Conservation (phyloP, 1,284 basidiomycete species). For the Cryptococcus sp. region DNA sequence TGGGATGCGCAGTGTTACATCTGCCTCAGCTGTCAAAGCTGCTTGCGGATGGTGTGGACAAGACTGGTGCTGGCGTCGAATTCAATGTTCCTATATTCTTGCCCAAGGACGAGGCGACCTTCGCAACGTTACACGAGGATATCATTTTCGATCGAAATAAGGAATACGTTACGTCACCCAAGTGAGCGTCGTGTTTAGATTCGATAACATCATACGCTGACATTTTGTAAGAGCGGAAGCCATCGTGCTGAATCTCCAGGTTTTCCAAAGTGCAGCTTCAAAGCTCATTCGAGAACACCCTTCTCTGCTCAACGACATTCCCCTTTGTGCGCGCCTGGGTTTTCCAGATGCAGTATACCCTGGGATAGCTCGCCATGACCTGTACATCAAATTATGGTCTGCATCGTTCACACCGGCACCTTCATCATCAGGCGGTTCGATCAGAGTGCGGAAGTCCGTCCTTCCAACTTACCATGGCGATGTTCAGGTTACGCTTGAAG, state of each 20-base stretch:
- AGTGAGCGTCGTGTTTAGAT: conserved; percentile 57
- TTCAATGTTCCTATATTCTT: conserved; percentile 86
- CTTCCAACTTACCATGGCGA: conserved; percentile 56
- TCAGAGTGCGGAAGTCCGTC: conserved; percentile 44
- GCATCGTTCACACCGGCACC: conserved; percentile 70
- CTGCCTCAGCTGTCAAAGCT: conserved; percentile 70
- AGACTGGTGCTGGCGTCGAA: conserved; percentile 66
- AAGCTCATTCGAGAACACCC: conserved; percentile 81
- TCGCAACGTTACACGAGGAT: conserved; percentile 92
- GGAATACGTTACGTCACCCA: conserved; percentile 80
- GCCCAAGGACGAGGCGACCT: conserved; percentile 78
- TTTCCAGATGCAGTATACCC: conserved; percentile 97
- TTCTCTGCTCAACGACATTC: conserved; percentile 77
- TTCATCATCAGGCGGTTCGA: conserved; percentile 50
- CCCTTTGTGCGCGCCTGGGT: conserved; percentile 83
- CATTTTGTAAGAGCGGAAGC: conserved; percentile 67
- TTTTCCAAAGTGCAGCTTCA: conserved; percentile 78
- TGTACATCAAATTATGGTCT: conserved; percentile 92
- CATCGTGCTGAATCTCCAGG: conserved; percentile 83
- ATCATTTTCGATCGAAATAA: conserved; percentile 78
- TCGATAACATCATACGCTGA: background rate
- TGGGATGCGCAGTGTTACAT: conserved; percentile 91
- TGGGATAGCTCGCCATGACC: conserved; percentile 85
- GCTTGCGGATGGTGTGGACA: conserved; percentile 56
- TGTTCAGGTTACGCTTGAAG: conserved; percentile 86